Evolutionary conservation across 306 rosid genomes (phyloP).

Genomic region (Medicago ruthenica): DNA sequence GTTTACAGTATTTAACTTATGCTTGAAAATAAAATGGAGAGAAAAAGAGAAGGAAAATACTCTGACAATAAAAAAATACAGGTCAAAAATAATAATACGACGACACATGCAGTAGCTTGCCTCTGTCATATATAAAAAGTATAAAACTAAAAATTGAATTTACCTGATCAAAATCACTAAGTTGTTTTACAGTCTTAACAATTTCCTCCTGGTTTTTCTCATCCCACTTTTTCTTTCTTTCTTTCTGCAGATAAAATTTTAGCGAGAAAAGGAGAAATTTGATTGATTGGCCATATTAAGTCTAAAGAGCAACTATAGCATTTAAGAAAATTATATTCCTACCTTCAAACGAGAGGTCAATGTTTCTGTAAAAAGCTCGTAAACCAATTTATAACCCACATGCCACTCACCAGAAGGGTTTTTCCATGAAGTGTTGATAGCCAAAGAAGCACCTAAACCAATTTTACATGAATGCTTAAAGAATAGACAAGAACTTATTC

Average conservation of each 20-base stretch:
- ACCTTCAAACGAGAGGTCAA: conserved; percentile 93
- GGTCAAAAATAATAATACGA: not conserved
- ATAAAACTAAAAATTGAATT: conserved; percentile 35
- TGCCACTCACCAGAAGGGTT: conserved; percentile 97
- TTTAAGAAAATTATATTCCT: conserved; percentile 37
- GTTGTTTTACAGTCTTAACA: conserved; percentile 74
- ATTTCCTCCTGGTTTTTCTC: conserved; percentile 88
- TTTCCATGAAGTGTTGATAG: conserved; percentile 77
- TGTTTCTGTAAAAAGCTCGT: conserved; percentile 76
- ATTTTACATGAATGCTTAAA: conserved; percentile 42
- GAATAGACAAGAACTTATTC: conserved; percentile 37
- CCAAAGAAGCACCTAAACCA: conserved; percentile 74
- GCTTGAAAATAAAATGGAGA: conserved; percentile 36
- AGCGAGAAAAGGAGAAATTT: conserved; percentile 30
- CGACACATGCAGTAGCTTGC: conserved; percentile 40
- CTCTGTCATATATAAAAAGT: conserved; percentile 24
- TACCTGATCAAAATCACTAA: conserved; percentile 94
- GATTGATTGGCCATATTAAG: conserved; percentile 29
- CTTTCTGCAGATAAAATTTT: conserved; percentile 60
- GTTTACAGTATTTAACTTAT: conserved; percentile 3
- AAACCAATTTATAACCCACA: conserved; percentile 86
- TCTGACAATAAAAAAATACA: conserved; percentile 12
- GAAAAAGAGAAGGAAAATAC: not conserved
- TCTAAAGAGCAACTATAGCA: conserved; percentile 24
- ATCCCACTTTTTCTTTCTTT: conserved; percentile 89